These are phyloP conservation scores for Pseudogymnoascus sp. DNA, from an alignment of 2,329 filamentous ascomycete species.

Conservation along the genomic window DNA sequence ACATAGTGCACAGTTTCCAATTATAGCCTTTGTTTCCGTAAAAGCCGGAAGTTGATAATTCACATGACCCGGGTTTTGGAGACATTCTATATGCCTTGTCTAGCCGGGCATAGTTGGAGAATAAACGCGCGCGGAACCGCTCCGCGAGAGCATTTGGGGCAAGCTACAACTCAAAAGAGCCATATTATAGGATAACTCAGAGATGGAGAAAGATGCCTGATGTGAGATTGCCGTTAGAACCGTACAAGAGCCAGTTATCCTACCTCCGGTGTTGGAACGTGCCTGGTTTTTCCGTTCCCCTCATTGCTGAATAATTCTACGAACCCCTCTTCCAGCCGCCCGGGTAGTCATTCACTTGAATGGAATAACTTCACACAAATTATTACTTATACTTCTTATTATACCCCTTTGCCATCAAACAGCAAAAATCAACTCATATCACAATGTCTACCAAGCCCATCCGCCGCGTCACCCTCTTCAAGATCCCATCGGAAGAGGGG, in stretches of 20 bases:
- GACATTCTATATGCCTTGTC: background rate
- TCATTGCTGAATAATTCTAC: background rate
- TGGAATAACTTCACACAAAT: background rate
- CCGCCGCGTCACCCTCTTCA: constrained; percentile 45
- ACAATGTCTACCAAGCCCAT: constrained; percentile 24
- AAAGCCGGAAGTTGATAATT: background rate
- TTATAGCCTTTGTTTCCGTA: background rate
- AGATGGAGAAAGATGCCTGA: background rate
- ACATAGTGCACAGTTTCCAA: background rate
- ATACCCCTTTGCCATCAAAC: background rate
- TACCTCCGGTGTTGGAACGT: background rate
- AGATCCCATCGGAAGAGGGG: constrained; percentile 38
- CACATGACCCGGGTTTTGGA: background rate
- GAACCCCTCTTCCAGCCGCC: background rate
- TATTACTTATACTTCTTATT: background rate
- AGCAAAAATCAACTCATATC: constrained; percentile 17
- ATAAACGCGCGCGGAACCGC: background rate
- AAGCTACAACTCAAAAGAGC: background rate
- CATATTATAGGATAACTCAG: background rate
- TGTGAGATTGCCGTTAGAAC: background rate
- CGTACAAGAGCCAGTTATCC: background rate
- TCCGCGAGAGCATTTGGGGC: background rate
- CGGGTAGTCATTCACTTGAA: background rate
- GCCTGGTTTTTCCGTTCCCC: background rate
- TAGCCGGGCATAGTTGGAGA: background rate